Conservation (phyloP, 768 basidiomycete genomes). For the Xerocomellus chrysenteron region DNA sequence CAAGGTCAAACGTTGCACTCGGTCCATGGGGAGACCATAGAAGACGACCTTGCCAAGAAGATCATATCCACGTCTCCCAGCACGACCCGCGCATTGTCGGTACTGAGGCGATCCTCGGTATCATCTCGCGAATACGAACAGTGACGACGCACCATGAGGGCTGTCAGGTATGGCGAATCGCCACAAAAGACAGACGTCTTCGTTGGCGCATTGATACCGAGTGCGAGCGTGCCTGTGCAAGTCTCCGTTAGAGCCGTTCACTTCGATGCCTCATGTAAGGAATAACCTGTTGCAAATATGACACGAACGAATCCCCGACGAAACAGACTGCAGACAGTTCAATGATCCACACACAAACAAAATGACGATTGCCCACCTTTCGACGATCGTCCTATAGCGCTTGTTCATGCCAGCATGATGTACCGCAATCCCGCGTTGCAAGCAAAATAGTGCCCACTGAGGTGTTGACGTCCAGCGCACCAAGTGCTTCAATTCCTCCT, state of each 20-base stretch:
- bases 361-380: conserved; percentile 41
- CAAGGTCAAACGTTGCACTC: conserved; percentile 60
- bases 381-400: conserved; percentile 54
- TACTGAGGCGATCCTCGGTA: conserved; percentile 40
- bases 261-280: background rate
- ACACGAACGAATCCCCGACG: conserved; percentile 62
- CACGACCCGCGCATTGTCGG: conserved; percentile 72
- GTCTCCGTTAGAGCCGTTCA: background rate
- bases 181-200: conserved; percentile 65
- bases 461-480: conserved; percentile 33
- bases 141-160: conserved; percentile 49
- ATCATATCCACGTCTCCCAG: conserved; percentile 71
- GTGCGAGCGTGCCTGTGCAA: conserved; percentile 57
- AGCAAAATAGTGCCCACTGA: conserved; percentile 46
- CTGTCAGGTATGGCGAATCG: conserved; percentile 59
- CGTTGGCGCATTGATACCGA: conserved; percentile 75
- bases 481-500: conserved; percentile 45
- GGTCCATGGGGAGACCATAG: conserved; percentile 63
- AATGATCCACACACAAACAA: background rate
- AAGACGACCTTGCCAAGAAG: conserved; percentile 71
- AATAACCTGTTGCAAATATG: conserved; percentile 60
- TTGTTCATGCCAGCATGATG: conserved; percentile 73
- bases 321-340: conserved; percentile 38
- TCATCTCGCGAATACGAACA: background rate
- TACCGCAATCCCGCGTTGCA: conserved; percentile 62